phyloP scores from a whole-genome alignment of 139 green algal genomes.

The Dunaliella sp. region DNA sequence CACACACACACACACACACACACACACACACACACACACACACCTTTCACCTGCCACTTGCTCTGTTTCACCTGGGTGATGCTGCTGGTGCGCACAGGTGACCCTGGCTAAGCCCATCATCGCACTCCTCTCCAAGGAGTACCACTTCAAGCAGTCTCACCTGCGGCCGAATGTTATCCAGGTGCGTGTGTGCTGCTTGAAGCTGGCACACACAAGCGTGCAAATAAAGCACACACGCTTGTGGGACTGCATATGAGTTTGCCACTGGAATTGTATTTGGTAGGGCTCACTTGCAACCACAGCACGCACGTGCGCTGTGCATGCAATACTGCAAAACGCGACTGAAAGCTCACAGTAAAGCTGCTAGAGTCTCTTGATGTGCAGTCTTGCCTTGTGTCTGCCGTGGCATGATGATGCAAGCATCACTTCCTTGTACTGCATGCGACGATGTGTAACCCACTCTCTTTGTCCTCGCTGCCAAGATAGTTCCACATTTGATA shows the following conservation, averaged over 20 bases:
- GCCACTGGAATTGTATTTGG: not conserved
- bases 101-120: slow-evolving; percentile 95
- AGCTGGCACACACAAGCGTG: not conserved
- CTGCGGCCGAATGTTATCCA: slow-evolving; percentile 89
- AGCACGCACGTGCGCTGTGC: not conserved
- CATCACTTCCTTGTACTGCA: too few species aligned
- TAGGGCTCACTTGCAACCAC: slow-evolving; percentile 77
- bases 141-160: slow-evolving; percentile 79
- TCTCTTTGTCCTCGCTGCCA: too few species aligned
- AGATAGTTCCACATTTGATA: too few species aligned
- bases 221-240: too few species aligned
- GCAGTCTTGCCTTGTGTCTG: too few species aligned
- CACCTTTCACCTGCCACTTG: not conserved
- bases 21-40: not conserved
- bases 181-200: slow-evolving; percentile 28
- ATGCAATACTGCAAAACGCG: too few species aligned
- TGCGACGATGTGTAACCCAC: too few species aligned
- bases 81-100: slow-evolving; percentile 24
- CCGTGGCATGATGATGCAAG: too few species aligned
- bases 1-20: not conserved
- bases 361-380: too few species aligned
- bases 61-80: too few species aligned
- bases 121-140: slow-evolving; percentile 84
- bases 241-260: not conserved
- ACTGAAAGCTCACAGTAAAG: too few species aligned